Base-by-base conservation (phyloP, 2,329 filamentous ascomycete species). In the Dactylonectria estremocensis region DNA sequence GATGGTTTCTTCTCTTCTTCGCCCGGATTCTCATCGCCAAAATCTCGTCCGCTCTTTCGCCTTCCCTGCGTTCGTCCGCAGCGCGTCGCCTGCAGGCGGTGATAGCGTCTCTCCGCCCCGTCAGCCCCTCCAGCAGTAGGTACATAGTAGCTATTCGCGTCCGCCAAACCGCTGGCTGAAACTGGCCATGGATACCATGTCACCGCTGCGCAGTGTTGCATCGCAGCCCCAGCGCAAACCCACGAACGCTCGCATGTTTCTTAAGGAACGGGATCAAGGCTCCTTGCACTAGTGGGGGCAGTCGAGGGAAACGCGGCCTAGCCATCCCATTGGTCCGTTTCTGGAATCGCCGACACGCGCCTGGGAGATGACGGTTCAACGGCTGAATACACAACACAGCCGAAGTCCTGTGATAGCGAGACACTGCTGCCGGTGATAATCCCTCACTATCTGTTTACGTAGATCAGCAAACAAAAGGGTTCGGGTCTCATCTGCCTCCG, bases 171-270 rank as follows among this genome's bases (percentile, higher is more conserved):
- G 40, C 11, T 16, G 46, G n/a, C 64, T 66, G 64, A 57, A 66
- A 58, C 64, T 43, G 33, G 24, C n/a, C 37, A 64, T 52, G 48
- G 49, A 48, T 67, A 58, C 55, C 69, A 67, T 63, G 67, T 58
- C 67, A 66, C 67, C 67, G 48, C 66, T 35, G 56, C 54, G 13
- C 56, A 74, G 53, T 58, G 70, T 75, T 66, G 67, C 73, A 72
- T 74, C 59, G 37, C 64, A 10, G 49, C 63, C 72, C 60, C 61
- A 67, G 64, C 66, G 64, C 66, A 48, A 46, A 54, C 59, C 54
- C 20, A 45, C 54, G 53, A 67, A 66, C 64, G 40, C 56, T 66
- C 50, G 43, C 61, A 28, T 66, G 65, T 66, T 71, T 71, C 58
- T 64, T 61, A 55, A 65, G 45, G 70, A 66, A 70, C 61, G 64